Percentiles rank a stretch among this genome's conserved stretches.
Evolutionary conservation across 2,329 filamentous ascomycete genomes (phyloP).

Genomic region (Thielaviopsis punctulata): DNA sequence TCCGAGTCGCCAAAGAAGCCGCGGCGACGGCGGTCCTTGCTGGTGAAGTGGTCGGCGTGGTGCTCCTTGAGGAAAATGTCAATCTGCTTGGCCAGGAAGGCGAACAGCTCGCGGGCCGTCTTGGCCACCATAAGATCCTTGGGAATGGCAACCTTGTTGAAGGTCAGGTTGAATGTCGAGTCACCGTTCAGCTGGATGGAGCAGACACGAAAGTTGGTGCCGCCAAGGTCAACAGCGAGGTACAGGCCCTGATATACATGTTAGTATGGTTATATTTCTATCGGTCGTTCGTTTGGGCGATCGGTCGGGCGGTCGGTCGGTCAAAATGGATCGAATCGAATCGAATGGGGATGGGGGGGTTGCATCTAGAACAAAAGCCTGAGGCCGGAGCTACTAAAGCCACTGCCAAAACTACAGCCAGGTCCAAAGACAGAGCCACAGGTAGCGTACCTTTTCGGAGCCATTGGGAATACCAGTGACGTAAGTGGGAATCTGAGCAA

Average conservation of each 20-base stretch:
- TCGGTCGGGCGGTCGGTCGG: no score
- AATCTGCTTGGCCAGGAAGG: constrained; percentile 84
- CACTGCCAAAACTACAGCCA: no score
- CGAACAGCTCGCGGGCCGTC: constrained; percentile 74
- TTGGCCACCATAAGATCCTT: constrained; percentile 79
- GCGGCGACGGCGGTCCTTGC: no score
- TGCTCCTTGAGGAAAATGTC: constrained; percentile 81
- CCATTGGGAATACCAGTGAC: constrained; percentile 93
- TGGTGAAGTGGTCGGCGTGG: constrained; percentile 51
- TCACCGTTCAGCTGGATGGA: constrained; percentile 87
- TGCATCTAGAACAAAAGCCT: no score
- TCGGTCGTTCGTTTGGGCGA: no score
- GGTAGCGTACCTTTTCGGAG: constrained; percentile 70
- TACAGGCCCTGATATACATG: constrained; percentile 57
- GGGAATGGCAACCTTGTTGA: constrained; percentile 83
- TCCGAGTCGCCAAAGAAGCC: no score
- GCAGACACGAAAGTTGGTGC: constrained; percentile 96
- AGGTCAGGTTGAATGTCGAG: constrained; percentile 84
- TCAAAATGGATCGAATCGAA: no score
- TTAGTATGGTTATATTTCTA: constrained; percentile 1
- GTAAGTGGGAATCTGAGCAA: constrained; percentile 95
- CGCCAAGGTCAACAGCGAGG: constrained; percentile 91
- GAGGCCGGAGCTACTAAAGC: no score
- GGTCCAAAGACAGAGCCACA: not conserved
- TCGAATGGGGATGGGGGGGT: no score